Conservation (phyloP, 495 filamentous ascomycete genomes). For the Penicillium soppii region DNA sequence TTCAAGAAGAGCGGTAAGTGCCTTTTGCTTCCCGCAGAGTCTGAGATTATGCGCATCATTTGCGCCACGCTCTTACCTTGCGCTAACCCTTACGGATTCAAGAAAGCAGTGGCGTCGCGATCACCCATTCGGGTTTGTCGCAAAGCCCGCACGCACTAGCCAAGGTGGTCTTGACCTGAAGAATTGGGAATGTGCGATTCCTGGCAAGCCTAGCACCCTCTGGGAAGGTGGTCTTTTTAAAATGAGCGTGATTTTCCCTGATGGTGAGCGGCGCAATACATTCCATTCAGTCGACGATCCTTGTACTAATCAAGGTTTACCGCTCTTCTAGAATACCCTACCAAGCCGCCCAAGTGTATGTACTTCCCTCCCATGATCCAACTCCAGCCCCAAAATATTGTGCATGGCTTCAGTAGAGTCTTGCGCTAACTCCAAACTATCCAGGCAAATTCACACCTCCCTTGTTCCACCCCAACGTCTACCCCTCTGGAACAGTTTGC, state of each 20-base stretch:
- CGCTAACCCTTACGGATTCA: constrained; percentile 17
- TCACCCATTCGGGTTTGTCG: constrained; percentile 97
- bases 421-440: too few relatives aligned
- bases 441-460: constrained; percentile 95
- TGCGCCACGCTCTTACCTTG: background rate
- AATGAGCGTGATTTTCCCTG: constrained; percentile 86
- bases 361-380: constrained; percentile 12
- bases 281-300: constrained; percentile 11
- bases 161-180: constrained; percentile 88
- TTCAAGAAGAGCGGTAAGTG: constrained; percentile 84
- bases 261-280: constrained; percentile 62
- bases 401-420: background rate
- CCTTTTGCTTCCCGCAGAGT: background rate
- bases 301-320: constrained; percentile 12
- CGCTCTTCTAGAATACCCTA: constrained; percentile 79
- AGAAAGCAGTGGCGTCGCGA: constrained; percentile 97
- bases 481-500: constrained; percentile 96
- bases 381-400: background rate
- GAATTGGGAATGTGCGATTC: constrained; percentile 93
- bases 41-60: background rate
- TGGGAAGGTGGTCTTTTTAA: constrained; percentile 98
- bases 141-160: constrained; percentile 75
- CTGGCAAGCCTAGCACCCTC: constrained; percentile 90
- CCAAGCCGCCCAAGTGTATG: constrained; percentile 97
- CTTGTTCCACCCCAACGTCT: constrained; percentile 98